Evolutionary conservation across 148 eudicot species (phyloP), one percentile per base, ranked within the genome.

Genomic region (Rhododendron kiyosumense): DNA sequence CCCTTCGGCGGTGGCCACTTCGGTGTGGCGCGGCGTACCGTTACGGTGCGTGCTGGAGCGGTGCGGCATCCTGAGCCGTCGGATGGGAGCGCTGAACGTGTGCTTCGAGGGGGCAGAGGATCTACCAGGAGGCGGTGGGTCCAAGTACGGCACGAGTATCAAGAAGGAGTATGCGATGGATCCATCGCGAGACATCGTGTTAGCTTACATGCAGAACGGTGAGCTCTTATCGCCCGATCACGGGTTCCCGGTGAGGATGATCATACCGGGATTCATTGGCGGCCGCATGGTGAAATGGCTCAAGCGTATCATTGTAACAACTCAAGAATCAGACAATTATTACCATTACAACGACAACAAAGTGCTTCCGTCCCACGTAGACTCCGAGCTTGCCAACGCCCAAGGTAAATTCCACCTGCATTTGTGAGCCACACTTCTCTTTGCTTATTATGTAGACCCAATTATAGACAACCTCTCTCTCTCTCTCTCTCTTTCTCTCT

Each of bases 251-350:
- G 85, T 96, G 3, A 81, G 98, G 73, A 88, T 96, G 89, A 95
- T 96, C 1, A 94, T 96, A 9, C 98, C 98, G 18, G 99, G 99
- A 1, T 95, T 90, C 57, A 94, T 96, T 7, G 99, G 98, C 0
- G 99, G 99, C 0, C 88, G 98, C 7, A 96, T 96, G 99, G 97
- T 96, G 7, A 96, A 96, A 82, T 96, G 99, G 98, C 84, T 96
- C 51, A 95, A 91, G 88, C 52, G 98, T 10, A 95, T 95, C 8
- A 85, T 94, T 0, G 98, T 95, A 0, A 92, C 96, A 1, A 92
- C 97, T 0, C 7, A 79, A 0, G 99, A 94, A 51, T 95, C 97
- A 0, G 91, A 96, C 11, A 93, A 30, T 61, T 94, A 95, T 85
- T 96, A 96, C 28, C 99, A 96, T 86, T 96, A 61, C 41, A 93